A percentile compares a stretch with the other conserved stretches of the same genome.
Conservation (phyloP, 306 rosid genomes). For the Comarum palustre region DNA sequence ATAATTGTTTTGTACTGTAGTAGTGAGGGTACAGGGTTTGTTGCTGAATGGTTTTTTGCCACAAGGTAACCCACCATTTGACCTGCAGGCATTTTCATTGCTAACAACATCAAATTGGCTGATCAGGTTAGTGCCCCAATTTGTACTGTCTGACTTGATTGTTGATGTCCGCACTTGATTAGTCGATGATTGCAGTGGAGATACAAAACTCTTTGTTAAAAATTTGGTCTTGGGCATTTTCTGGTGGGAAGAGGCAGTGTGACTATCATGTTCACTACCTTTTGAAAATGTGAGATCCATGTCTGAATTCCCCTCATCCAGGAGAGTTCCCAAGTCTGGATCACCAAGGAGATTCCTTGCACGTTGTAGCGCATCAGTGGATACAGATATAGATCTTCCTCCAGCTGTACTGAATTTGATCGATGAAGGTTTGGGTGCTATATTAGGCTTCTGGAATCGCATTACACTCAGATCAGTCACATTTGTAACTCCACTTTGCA, state of each 20-base stretch:
- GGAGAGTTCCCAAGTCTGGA: conserved; percentile 67
- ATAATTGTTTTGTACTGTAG: conserved; percentile 26
- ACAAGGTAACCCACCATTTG: conserved; percentile 33
- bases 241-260: conserved; percentile 32
- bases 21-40: conserved; percentile 19
- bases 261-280: conserved; percentile 31
- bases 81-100: conserved; percentile 31
- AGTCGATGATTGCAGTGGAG: conserved; percentile 42
- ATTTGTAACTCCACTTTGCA: neutral
- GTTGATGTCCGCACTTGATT: conserved; percentile 36
- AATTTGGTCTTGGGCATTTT: conserved; percentile 22
- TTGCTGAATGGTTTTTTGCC: conserved; percentile 31
- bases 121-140: conserved; percentile 61
- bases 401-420: conserved; percentile 80
- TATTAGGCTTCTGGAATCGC: conserved; percentile 1
- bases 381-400: conserved; percentile 79
- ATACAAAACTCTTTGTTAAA: conserved; percentile 37
- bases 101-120: conserved; percentile 61
- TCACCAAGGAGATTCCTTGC: conserved; percentile 89
- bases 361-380: conserved; percentile 68
- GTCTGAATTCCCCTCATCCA: conserved; percentile 43
- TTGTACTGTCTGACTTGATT: conserved; percentile 32
- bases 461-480: neutral
- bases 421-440: conserved; percentile 40
- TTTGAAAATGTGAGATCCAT: conserved; percentile 31